These are phyloP conservation scores for Solanum stenotomum DNA, from an alignment of 257 asterid species.

Conservation along the genomic window DNA sequence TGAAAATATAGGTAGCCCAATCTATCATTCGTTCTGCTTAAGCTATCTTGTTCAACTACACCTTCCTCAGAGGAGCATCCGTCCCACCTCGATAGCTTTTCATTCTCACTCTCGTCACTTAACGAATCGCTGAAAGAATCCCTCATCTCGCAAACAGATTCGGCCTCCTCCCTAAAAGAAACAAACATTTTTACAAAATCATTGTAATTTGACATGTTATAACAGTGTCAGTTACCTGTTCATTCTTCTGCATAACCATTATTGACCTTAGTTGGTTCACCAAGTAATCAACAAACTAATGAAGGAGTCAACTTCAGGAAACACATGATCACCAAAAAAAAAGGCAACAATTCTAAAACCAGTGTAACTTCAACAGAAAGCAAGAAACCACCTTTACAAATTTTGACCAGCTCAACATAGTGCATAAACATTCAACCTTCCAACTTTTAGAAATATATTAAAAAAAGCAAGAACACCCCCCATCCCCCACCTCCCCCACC, in stretches of 20 bases:
- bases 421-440: neutral
- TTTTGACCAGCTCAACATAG: neutral
- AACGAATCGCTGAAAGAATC: slow-evolving; percentile 62
- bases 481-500: too few relatives aligned
- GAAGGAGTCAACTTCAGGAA: neutral
- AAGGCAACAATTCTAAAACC: neutral
- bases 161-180: slow-evolving; percentile 30
- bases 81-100: slow-evolving; percentile 56
- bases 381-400: neutral
- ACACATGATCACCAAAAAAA: neutral
- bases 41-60: slow-evolving; percentile 36
- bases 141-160: slow-evolving; percentile 47
- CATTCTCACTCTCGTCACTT: slow-evolving; percentile 69
- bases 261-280: neutral
- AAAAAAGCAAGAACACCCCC: neutral
- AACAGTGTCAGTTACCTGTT: neutral
- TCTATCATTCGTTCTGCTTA: slow-evolving; percentile 20
- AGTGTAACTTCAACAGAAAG: neutral
- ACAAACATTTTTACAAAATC: neutral
- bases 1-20: slow-evolving; percentile 46
- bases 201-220: neutral
- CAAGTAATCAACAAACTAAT: neutral
- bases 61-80: slow-evolving; percentile 62
- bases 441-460: neutral
- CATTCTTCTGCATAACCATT: neutral